A percentile compares a stretch with the other conserved stretches of the same genome.
phyloP scores from a whole-genome alignment of 2,329 filamentous ascomycete species.

The Daldinia sp. region DNA sequence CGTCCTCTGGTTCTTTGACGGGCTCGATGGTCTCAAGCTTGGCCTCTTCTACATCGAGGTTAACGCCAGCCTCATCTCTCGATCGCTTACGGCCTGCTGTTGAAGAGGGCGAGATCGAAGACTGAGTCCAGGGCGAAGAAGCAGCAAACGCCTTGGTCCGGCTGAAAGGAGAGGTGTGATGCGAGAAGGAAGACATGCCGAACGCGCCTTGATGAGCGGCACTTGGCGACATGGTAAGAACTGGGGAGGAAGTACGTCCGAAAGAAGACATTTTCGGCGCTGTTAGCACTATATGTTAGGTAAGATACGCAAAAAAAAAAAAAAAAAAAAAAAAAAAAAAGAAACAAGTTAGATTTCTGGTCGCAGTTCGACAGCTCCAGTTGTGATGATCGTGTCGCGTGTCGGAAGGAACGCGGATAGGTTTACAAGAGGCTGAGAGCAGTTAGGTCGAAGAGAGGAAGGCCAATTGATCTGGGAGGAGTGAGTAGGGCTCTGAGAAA shows the following conservation, averaged over 20 bases:
- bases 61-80: slow-evolving; percentile 76
- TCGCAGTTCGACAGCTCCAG: slow-evolving; percentile 19
- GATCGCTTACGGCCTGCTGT: slow-evolving; percentile 80
- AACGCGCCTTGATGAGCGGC: slow-evolving; percentile 58
- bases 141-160: slow-evolving; percentile 53
- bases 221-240: slow-evolving; percentile 59
- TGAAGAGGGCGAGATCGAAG: slow-evolving; percentile 47
- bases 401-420: slow-evolving; percentile 23
- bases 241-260: slow-evolving; percentile 54
- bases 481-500: slow-evolving; percentile 41
- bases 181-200: slow-evolving; percentile 56
- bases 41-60: slow-evolving; percentile 67
- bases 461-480: slow-evolving; percentile 45
- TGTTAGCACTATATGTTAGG: slow-evolving; percentile 50
- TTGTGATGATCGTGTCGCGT: slow-evolving; percentile 32
- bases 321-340: slow-evolving; percentile 40
- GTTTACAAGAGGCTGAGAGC: slow-evolving; percentile 26
- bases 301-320: slow-evolving; percentile 46
- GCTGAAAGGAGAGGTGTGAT: slow-evolving; percentile 52
- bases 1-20: slow-evolving; percentile 69
- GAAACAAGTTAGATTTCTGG: slow-evolving; percentile 46
- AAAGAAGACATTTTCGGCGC: slow-evolving; percentile 54
- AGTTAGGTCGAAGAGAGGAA: slow-evolving; percentile 26
- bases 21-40: slow-evolving; percentile 53
- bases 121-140: slow-evolving; percentile 52